Conservation (phyloP, 768 basidiomycete species). For the Suillus spraguei region DNA sequence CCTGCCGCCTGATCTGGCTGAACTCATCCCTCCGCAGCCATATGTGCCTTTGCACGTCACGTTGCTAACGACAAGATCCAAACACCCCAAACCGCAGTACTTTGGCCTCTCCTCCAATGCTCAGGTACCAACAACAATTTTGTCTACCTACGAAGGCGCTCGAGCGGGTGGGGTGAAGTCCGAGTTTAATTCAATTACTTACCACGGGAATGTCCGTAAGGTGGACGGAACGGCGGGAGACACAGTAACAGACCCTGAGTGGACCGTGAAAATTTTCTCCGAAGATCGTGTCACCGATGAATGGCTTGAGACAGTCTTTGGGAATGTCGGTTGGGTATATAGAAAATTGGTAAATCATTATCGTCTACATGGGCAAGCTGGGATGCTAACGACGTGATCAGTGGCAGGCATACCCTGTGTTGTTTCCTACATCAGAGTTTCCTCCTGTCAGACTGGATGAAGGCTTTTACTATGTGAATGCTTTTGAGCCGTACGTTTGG, state of each 20-base stretch:
- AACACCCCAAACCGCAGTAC: slow-evolving; percentile 62
- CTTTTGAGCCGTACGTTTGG: slow-evolving; percentile 79
- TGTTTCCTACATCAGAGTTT: slow-evolving; percentile 66
- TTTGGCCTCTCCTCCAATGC: slow-evolving; percentile 56
- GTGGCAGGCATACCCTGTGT: slow-evolving; percentile 83
- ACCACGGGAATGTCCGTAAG: slow-evolving; percentile 59
- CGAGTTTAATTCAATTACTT: slow-evolving; percentile 87
- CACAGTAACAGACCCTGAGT: slow-evolving; percentile 43
- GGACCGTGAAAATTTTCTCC: slow-evolving; percentile 90
- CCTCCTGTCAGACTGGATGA: slow-evolving; percentile 77
- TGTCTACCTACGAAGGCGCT: slow-evolving; percentile 72
- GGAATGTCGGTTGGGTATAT: slow-evolving; percentile 76
- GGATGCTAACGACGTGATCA: slow-evolving; percentile 29
- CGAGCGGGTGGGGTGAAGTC: slow-evolving; percentile 60
- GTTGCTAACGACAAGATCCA: slow-evolving; percentile 75
- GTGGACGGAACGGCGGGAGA: slow-evolving; percentile 25
- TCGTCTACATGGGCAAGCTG: slow-evolving; percentile 6
- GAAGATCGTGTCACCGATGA: slow-evolving; percentile 62
- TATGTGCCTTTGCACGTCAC: slow-evolving; percentile 91
- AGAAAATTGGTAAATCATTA: slow-evolving; percentile 65
- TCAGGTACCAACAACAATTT: slow-evolving; percentile 59
- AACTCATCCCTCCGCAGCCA: slow-evolving; percentile 64
- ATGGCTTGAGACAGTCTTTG: slow-evolving; percentile 71
- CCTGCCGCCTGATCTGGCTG: slow-evolving; percentile 49
- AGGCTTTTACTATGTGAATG: slow-evolving; percentile 89